Base-by-base conservation (phyloP, 2,329 filamentous ascomycete species). In the Coccinonectria pachysandricola region DNA sequence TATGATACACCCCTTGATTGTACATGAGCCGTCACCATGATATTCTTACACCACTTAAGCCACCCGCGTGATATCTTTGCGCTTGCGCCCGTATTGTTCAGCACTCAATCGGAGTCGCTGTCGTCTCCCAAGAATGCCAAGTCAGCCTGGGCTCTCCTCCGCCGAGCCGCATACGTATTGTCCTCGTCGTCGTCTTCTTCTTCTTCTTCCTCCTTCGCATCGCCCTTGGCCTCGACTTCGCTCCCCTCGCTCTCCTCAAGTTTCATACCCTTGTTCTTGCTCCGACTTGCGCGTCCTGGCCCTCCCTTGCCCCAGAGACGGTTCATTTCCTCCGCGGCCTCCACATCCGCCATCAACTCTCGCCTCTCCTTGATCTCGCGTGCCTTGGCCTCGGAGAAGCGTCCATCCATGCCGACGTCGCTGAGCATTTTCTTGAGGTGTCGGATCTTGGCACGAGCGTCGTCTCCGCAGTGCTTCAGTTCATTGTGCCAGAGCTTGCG, bases 401-500 rank as follows among this genome's bases (percentile, higher is more conserved):
- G 75, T 0, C 87, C 88, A 2, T 75, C 76, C 82, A 96, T 95
- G 17, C 88, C 91, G 4, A 75, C 65, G 15, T 93, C 85, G 17
- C 67, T 66, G 14, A 98, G 67, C 77, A 92, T 79, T 8, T 60
- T 60, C 49, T 75, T 83, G 6, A 98, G 65, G 49, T 95, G 84
- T 27, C 66, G 67, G 35, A 95, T 83, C 62, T 94, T 95, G 25
- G 74, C 83, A 34, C 75, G 79, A 4, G 68, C 50, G 13, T 87
- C 81, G 29, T 77, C 71, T 2, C 68, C 69, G 44, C 72, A 86
- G 28, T 75, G 64, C 51, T 83, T 83, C 15, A 98, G 67, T 54
- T 95, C 85, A 37, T 79, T 75, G 25, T 71, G 72, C 88, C 91
- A 98, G 35, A 95, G 71, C 51, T 95, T 96, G 27, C 85, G 79